Conservation (phyloP, 345 rosid genomes). For the Ceriops tagal region DNA sequence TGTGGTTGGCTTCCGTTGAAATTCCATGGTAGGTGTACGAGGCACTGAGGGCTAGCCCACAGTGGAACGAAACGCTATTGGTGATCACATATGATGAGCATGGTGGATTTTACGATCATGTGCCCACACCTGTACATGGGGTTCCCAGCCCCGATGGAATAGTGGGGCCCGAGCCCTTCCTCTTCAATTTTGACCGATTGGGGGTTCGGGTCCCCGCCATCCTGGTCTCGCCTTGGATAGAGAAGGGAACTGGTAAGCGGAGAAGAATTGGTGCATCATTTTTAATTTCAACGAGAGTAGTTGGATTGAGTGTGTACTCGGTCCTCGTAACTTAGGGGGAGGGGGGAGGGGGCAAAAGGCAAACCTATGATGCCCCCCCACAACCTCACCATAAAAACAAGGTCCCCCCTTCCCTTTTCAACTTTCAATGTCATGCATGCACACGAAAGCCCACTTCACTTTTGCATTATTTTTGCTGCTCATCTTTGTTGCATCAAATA, state of each 20-base stretch:
- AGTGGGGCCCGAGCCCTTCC: slow-evolving; percentile 75
- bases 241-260: slow-evolving; percentile 62
- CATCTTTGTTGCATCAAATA: neutral
- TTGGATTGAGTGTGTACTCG: no score
- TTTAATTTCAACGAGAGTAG: neutral
- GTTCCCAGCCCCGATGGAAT: slow-evolving; percentile 87
- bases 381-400: no score
- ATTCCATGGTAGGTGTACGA: slow-evolving; percentile 49
- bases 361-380: no score
- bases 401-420: neutral
- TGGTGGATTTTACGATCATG: slow-evolving; percentile 90
- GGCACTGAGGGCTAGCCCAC: slow-evolving; percentile 80
- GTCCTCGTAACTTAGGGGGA: no score
- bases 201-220: slow-evolving; percentile 90
- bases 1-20: no score
- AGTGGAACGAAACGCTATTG: slow-evolving; percentile 75
- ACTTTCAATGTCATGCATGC: no score
- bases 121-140: slow-evolving; percentile 71
- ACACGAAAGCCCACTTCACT: no score
- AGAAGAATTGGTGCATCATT: neutral
- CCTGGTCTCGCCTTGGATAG: slow-evolving; percentile 76
- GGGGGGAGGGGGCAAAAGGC: no score
- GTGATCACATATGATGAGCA: slow-evolving; percentile 92
- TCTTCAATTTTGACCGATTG: slow-evolving; percentile 61
- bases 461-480: no score